phyloP scores from a whole-genome alignment of 805 yeast species.

The Hanseniaspora occidentalis region DNA sequence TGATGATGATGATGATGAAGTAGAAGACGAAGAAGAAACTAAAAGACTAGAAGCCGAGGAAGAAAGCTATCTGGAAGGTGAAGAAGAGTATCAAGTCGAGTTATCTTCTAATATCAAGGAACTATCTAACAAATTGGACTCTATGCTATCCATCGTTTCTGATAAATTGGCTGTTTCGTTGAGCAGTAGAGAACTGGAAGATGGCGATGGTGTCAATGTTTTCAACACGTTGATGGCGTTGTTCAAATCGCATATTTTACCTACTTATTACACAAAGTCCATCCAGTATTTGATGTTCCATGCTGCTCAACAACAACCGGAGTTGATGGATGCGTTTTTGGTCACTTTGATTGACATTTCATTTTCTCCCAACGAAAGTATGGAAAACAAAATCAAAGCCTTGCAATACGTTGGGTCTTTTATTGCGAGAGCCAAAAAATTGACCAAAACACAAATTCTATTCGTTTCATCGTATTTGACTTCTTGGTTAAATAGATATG shows the following conservation, averaged over 20 bases:
- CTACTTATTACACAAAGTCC: constrained; percentile 84
- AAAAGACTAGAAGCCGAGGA: constrained; percentile 3
- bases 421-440: constrained; percentile 71
- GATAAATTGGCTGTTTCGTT: constrained; percentile 36
- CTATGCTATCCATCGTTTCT: constrained; percentile 48
- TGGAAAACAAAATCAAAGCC: constrained; percentile 73
- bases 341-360: constrained; percentile 76
- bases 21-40: constrained; percentile 18
- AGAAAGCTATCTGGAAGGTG: constrained; percentile 25
- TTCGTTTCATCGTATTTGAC: constrained; percentile 74
- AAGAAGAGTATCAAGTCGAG: constrained; percentile 36
- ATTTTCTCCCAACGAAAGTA: constrained; percentile 52
- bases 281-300: constrained; percentile 78
- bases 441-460: constrained; percentile 59
- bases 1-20: constrained; percentile 19
- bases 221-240: constrained; percentile 65
- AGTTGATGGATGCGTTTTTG: constrained; percentile 72
- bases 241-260: constrained; percentile 71
- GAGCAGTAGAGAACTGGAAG: constrained; percentile 36
- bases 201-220: constrained; percentile 53
- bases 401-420: constrained; percentile 87
- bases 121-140: constrained; percentile 59
- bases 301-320: constrained; percentile 69
- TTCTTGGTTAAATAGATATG: constrained; percentile 73
- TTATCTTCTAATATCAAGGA: constrained; percentile 35